These are phyloP conservation scores for Arthroderma sp. DNA, from an alignment of 2,329 filamentous ascomycete genomes.

Conservation along the genomic window DNA sequence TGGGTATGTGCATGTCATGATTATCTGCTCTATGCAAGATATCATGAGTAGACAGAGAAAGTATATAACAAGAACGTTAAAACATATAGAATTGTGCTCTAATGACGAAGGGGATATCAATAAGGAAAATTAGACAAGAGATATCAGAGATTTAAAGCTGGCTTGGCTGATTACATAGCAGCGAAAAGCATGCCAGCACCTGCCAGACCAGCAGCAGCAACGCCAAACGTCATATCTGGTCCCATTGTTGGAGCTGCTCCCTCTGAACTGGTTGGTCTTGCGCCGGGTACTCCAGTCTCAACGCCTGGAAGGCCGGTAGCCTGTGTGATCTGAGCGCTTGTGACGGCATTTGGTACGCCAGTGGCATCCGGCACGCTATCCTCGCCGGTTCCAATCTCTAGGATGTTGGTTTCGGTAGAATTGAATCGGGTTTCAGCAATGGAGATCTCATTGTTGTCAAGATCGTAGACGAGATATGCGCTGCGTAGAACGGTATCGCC, in stretches of 20 bases:
- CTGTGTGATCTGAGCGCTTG: conserved; percentile 12
- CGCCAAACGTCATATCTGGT: conserved; percentile 10
- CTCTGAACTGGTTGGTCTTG: background rate
- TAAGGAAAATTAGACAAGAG: background rate
- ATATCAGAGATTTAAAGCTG: background rate
- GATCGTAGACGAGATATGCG: conserved; percentile 64
- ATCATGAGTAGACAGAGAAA: background rate
- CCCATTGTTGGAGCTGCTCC: conserved; percentile 7
- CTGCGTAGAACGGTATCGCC: conserved; percentile 65
- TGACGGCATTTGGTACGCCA: conserved; percentile 16
- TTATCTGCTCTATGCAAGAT: background rate
- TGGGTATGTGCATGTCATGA: background rate
- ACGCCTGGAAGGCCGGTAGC: conserved; percentile 7
- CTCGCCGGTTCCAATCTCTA: conserved; percentile 41
- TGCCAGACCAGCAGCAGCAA: conserved; percentile 10
- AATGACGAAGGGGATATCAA: background rate
- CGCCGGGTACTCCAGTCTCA: background rate
- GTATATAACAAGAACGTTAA: background rate
- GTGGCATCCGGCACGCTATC: conserved; percentile 41
- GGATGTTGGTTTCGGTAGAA: conserved; percentile 36
- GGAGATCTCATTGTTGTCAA: conserved; percentile 59
- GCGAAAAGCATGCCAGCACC: conserved; percentile 14
- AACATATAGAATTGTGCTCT: background rate
- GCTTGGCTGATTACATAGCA: conserved; percentile 8
- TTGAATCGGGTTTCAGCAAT: conserved; percentile 57